Evolutionary conservation across 768 basidiomycete genomes (phyloP), one percentile per base, ranked within the genome.

Genomic region (Leucosporidium scottii): DNA sequence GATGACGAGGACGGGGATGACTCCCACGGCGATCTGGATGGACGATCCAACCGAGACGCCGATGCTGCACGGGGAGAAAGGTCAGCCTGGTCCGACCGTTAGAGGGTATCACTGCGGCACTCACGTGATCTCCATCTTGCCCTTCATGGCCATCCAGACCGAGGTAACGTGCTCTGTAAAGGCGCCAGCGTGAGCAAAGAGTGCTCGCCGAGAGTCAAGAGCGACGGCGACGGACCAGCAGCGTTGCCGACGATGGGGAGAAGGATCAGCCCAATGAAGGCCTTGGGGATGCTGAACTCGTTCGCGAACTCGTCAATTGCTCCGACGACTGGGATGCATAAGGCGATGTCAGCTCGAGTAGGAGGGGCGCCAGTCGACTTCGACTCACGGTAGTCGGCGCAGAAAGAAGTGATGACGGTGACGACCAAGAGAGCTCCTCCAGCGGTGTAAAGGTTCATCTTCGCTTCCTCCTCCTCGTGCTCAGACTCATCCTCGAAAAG

Each of bases 281-380:
- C 74, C 78, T 90, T 90, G 0, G 90, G 89, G 62, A 96, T 88
- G 62, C 82, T 77, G 78, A 90, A 92, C 50, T 87, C 82, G 18
- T 84, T 81, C 3, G 92, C 90, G 30, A 89, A 90, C 76, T 93
- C 91, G 77, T 94, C 93, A 70, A 96, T 94, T 5, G 90, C 91
- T 4, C 87, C 88, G 48, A 94, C 91, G 77, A 91, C 89, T 90
- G 61, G n/a, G n/a, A n/a, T 20, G 25, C 0, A 62, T 30, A n/a
- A 54, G 17, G 28, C 47, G 44, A 50, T 49, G 21, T 53, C 23
- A 51, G 25, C 50, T 13, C 21, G 13, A 25, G 23, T n/a, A 3
- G 44, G 15, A 25, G 48, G 34, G 56, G 7, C 3, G 36, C 23
- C 10, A 48, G 57, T 10, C 27, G 47, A 53, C 30, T 48, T 13